Evolutionary conservation across 331 rosid genomes (phyloP).

Genomic region (Malus hybrid): DNA sequence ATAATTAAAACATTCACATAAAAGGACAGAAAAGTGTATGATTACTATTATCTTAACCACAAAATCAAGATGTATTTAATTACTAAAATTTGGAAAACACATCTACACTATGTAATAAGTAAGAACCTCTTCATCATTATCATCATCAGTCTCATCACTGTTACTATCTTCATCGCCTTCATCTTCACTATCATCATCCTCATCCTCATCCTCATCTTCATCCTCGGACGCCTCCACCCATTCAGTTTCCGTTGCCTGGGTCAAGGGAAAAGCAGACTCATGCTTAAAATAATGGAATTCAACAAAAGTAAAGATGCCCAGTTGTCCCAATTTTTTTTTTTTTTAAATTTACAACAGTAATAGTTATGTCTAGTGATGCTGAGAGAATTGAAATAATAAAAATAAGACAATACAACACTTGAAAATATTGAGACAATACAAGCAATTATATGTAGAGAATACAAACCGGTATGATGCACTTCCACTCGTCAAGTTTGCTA

Average conservation of each 20-base stretch:
- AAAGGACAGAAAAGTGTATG: neutral
- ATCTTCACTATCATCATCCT: slow-evolving; percentile 33
- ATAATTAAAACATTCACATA: neutral
- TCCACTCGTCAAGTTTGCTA: slow-evolving; percentile 98
- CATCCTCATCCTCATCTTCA: slow-evolving; percentile 61
- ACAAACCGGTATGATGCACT: slow-evolving; percentile 91
- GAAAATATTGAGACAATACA: neutral
- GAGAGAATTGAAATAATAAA: too few species aligned
- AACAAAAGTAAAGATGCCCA: neutral
- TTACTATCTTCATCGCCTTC: slow-evolving; percentile 27
- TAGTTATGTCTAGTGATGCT: neutral
- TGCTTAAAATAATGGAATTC: slow-evolving; percentile 8
- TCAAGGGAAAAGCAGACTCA: slow-evolving; percentile 19
- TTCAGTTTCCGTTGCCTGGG: slow-evolving; percentile 82
- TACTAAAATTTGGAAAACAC: neutral
- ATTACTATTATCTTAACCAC: neutral
- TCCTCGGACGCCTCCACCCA: slow-evolving; percentile 93
- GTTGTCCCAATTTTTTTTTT: neutral
- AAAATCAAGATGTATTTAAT: neutral
- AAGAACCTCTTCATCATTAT: slow-evolving; percentile 58
- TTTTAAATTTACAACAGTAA: neutral
- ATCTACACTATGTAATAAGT: neutral
- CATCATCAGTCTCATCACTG: slow-evolving; percentile 41
- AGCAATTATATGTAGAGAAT: slow-evolving; percentile 1
- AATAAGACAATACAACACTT: too few species aligned